Percentiles rank a stretch among this genome's conserved stretches.
These are phyloP conservation scores for Phialophora verrucosa DNA, from an alignment of 2,329 filamentous ascomycete species.

Conservation along the genomic window DNA sequence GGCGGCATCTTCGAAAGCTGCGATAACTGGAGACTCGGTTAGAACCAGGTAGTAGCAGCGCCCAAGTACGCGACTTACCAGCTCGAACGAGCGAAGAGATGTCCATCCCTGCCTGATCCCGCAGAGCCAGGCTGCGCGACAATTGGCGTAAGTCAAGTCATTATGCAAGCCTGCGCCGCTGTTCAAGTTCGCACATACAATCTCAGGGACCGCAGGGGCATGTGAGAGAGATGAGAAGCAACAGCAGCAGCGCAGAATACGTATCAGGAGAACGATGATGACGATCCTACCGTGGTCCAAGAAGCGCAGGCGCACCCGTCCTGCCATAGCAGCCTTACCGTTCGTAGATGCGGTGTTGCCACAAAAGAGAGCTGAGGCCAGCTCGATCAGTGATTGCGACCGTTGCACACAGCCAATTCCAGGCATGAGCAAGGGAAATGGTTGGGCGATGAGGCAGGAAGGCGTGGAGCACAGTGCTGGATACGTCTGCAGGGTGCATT, in stretches of 20 bases:
- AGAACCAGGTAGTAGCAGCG: background rate
- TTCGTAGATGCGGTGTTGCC: slow-evolving; percentile 14
- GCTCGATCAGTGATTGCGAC: slow-evolving; percentile 20
- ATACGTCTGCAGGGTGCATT: slow-evolving; percentile 25
- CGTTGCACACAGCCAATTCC: slow-evolving; percentile 27
- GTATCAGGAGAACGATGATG: background rate
- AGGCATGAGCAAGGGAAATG: slow-evolving; percentile 12
- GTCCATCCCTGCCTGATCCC: slow-evolving; percentile 27
- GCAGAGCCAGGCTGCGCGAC: background rate
- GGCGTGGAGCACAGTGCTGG: slow-evolving; percentile 13
- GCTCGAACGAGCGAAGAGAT: slow-evolving; percentile 34
- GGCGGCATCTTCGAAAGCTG: slow-evolving; percentile 44
- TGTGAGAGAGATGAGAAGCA: background rate
- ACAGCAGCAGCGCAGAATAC: background rate
- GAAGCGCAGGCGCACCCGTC: slow-evolving; percentile 4
- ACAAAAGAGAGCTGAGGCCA: slow-evolving; percentile 11
- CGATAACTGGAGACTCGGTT: slow-evolving; percentile 39
- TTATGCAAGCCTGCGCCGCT: slow-evolving; percentile 7
- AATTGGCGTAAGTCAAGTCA: slow-evolving; percentile 22
- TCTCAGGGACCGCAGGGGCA: background rate
- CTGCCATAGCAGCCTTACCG: slow-evolving; percentile 20
- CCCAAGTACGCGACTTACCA: slow-evolving; percentile 20
- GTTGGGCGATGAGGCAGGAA: slow-evolving; percentile 15
- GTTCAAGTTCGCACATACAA: background rate
- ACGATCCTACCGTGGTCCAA: background rate